A percentile compares a stretch with the other conserved stretches of the same genome.
These are phyloP conservation scores for Hypoxylon perforatum DNA, from an alignment of 495 filamentous ascomycete genomes.

Conservation along the genomic window DNA sequence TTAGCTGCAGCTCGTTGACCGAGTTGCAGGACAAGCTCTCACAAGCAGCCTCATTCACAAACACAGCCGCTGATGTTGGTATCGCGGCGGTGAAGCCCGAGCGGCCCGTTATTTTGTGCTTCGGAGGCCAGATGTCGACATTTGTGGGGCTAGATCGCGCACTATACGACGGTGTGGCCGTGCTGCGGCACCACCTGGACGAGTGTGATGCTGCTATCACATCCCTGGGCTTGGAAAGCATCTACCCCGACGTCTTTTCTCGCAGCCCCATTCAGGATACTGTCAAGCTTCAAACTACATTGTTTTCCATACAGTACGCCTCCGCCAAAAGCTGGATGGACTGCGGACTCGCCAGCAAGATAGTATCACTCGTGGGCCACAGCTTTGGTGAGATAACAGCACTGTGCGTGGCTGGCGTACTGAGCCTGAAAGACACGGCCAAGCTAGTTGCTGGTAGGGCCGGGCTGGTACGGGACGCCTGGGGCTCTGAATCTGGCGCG, in stretches of 20 bases:
- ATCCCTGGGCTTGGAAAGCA: conserved; percentile 44
- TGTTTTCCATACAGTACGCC: conserved; percentile 61
- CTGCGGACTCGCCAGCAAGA: conserved; percentile 41
- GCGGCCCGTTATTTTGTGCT: conserved; percentile 59
- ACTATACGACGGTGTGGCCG: conserved; percentile 46
- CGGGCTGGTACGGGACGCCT: conserved; percentile 45
- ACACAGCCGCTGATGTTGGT: not conserved
- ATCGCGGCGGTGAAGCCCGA: conserved; percentile 12
- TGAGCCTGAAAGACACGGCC: conserved; percentile 48
- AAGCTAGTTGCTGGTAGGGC: conserved; percentile 54
- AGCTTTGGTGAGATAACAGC: conserved; percentile 62
- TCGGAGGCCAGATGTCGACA: conserved; percentile 62
- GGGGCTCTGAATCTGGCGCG: conserved; percentile 52
- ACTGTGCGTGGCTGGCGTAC: conserved; percentile 48
- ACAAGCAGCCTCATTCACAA: not conserved
- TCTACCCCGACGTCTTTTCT: conserved; percentile 62
- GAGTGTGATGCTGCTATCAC: conserved; percentile 43
- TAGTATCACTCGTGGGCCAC: conserved; percentile 54
- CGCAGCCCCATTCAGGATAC: conserved; percentile 48
- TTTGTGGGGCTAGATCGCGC: conserved; percentile 53
- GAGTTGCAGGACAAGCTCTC: conserved; percentile 46
- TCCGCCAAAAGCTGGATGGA: conserved; percentile 59
- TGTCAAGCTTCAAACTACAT: conserved; percentile 55
- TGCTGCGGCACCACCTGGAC: conserved; percentile 56
- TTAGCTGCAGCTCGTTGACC: conserved; percentile 39